Percentiles rank a stretch among this genome's conserved stretches.
Conservation (phyloP, 2,329 filamentous ascomycete species). For the Atkinsonella hypoxylon region DNA sequence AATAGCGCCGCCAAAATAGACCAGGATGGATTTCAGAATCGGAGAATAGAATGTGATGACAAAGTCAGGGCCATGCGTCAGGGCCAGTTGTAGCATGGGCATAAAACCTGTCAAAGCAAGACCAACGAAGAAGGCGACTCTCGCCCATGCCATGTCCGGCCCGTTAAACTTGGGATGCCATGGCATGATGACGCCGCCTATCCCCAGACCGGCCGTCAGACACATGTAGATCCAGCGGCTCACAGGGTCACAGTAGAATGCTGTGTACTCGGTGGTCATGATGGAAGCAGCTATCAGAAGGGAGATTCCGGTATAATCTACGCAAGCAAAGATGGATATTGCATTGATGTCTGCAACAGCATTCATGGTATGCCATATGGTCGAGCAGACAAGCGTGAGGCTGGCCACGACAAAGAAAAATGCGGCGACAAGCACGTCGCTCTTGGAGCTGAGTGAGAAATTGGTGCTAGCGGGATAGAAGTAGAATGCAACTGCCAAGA, state of each 20-base stretch:
- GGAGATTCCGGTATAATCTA: slow-evolving; percentile 97
- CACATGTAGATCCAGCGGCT: slow-evolving; percentile 80
- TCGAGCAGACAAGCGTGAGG: slow-evolving; percentile 90
- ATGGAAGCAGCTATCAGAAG: slow-evolving; percentile 91
- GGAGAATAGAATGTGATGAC: slow-evolving; percentile 84
- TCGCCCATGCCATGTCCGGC: slow-evolving; percentile 80
- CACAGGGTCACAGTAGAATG: slow-evolving; percentile 91
- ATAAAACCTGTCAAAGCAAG: slow-evolving; percentile 82
- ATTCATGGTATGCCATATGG: slow-evolving; percentile 98
- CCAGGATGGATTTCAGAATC: slow-evolving; percentile 70
- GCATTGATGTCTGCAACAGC: slow-evolving; percentile 81
- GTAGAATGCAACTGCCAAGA: slow-evolving; percentile 84
- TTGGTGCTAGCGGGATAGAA: slow-evolving; percentile 85
- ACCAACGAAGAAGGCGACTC: slow-evolving; percentile 83
- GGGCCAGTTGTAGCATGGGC: slow-evolving; percentile 72
- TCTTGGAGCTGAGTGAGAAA: slow-evolving; percentile 75
- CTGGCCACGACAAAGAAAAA: slow-evolving; percentile 94
- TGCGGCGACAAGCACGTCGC: slow-evolving; percentile 81
- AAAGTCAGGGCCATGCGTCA: slow-evolving; percentile 66
- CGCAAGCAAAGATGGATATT: slow-evolving; percentile 91
- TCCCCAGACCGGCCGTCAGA: slow-evolving; percentile 66
- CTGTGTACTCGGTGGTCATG: slow-evolving; percentile 96
- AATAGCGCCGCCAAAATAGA: slow-evolving; percentile 74
- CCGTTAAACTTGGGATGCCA: slow-evolving; percentile 96
- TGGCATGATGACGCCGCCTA: slow-evolving; percentile 80